phyloP scores from a whole-genome alignment of 495 filamentous ascomycete genomes.

The Penicillium desertorum region DNA sequence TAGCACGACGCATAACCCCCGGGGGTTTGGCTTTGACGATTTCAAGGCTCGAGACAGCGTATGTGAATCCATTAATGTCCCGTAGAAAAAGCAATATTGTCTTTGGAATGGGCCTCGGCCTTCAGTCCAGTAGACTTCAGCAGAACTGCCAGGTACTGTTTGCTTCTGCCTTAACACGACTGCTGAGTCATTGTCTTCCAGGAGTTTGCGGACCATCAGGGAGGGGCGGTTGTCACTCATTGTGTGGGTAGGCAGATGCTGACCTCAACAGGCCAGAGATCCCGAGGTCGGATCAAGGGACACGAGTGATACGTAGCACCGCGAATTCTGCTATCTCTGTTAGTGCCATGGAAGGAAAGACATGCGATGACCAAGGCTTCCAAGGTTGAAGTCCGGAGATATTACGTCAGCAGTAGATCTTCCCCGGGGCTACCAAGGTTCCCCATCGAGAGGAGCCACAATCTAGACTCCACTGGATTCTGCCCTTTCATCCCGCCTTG shows the following conservation, averaged over 20 bases:
- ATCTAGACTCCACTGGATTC: too few species aligned
- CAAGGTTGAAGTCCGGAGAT: too few species aligned
- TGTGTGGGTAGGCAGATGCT: not conserved
- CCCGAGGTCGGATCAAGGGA: too few species aligned
- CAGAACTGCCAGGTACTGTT: not conserved
- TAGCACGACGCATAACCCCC: constrained; percentile 13
- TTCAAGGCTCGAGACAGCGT: constrained; percentile 10
- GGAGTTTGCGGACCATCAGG: constrained; percentile 17
- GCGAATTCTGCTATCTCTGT: too few species aligned
- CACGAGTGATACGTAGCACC: too few species aligned
- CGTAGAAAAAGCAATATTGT: constrained; percentile 19
- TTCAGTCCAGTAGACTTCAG: not conserved
- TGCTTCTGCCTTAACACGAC: constrained; percentile 3
- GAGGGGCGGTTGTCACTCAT: constrained; percentile 6
- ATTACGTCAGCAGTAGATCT: too few species aligned
- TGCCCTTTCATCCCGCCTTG: too few species aligned
- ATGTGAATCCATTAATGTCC: constrained; percentile 16
- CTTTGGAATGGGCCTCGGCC: constrained; percentile 7
- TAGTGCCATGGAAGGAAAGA: too few species aligned
- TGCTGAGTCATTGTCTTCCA: constrained; percentile 7
- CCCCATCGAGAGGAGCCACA: too few species aligned
- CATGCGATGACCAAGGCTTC: too few species aligned
- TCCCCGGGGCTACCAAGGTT: too few species aligned
- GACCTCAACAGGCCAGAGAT: too few species aligned
- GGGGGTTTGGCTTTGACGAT: not conserved